These are phyloP conservation scores for Xylaria grammica DNA, from an alignment of 495 filamentous ascomycete species.

Conservation along the genomic window DNA sequence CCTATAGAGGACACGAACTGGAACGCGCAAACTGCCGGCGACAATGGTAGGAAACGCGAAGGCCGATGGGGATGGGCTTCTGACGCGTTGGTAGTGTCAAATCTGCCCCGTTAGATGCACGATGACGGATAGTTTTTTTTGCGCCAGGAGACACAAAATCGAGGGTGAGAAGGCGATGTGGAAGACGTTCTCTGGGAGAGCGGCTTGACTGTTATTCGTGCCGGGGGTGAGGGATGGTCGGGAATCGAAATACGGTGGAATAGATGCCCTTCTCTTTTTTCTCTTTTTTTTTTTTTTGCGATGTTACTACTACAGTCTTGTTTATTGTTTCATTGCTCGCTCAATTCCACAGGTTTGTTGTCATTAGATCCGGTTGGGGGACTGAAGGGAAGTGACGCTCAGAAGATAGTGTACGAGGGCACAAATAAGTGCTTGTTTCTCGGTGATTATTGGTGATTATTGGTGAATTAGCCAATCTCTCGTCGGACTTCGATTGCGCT, in stretches of 20 bases:
- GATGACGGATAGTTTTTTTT: not conserved
- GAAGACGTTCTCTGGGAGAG: not conserved
- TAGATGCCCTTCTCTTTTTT: slow-evolving; percentile 30
- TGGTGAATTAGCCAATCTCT: slow-evolving; percentile 10
- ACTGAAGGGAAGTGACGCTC: not conserved
- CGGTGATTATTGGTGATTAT: slow-evolving; percentile 18
- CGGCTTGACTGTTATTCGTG: not conserved
- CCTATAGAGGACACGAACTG: not conserved
- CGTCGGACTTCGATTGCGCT: slow-evolving; percentile 24
- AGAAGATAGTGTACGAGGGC: not conserved
- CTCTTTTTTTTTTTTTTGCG: no score
- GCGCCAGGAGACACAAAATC: not conserved
- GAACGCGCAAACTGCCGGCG: slow-evolving; percentile 1
- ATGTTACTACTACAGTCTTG: slow-evolving; percentile 29
- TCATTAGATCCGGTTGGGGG: slow-evolving; percentile 3
- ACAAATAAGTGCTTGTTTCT: slow-evolving; percentile 1
- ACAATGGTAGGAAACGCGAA: not conserved
- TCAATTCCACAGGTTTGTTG: slow-evolving; percentile 10
- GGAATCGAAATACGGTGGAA: slow-evolving; percentile 27
- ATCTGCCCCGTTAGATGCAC: not conserved
- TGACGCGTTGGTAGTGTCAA: slow-evolving; percentile 13
- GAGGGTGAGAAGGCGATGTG: not conserved
- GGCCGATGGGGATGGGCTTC: not conserved
- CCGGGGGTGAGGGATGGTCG: slow-evolving; percentile 24
- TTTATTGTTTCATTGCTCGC: slow-evolving; percentile 34